Base-by-base conservation (phyloP, 2,329 filamentous ascomycete genomes). In the Colletotrichum acutatum region DNA sequence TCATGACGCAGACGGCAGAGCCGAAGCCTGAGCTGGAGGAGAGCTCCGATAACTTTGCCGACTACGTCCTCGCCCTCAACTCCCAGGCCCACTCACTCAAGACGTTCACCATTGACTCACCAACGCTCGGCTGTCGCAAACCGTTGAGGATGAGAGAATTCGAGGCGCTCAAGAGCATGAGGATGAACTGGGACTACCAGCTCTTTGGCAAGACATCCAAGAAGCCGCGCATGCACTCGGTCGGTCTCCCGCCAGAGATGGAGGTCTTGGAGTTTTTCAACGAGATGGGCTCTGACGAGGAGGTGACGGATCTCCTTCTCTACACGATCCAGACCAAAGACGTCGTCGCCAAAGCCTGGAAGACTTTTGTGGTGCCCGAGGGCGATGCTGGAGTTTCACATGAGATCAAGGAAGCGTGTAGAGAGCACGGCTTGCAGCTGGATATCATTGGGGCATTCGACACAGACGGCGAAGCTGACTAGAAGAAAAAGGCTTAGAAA, bases 101-200 rank as follows among this genome's bases (percentile, higher is more conserved):
- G 75, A 83, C 78, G 52, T 82, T 88, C 76, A 84, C 81, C 5
- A 84, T 88, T 60, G 85, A 88, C 74, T 84, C 82, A 42, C 81
- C 85, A 0, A 81, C 80, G 6, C 74, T 88, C 5, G 79, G 76
- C 46, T 82, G 82, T 30, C 78, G 80, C n/a, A 82, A 83, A 19
- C 79, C 86, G 4, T 75, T 87, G 16, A 79, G 84, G 28, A 79
- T 88, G 70, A 79, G 86, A 7, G 84, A 86, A 8, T 88, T 87
- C 46, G 78, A 77, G 4, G 77, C 77, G 0, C 80, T 87, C 24
- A 84, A 80, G 60, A 81, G 81, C 0, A 77, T 88, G 7, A 81
- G 83, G 34, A 59, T 88, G 30, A 85, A 84, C 73, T 85, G 83
- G 83, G 86, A 87, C 75, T 84, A 85, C 56, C 86, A 88, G 73